Conservation (phyloP, 2,329 filamentous ascomycete genomes). For the Bimuria novae-zelandiae region DNA sequence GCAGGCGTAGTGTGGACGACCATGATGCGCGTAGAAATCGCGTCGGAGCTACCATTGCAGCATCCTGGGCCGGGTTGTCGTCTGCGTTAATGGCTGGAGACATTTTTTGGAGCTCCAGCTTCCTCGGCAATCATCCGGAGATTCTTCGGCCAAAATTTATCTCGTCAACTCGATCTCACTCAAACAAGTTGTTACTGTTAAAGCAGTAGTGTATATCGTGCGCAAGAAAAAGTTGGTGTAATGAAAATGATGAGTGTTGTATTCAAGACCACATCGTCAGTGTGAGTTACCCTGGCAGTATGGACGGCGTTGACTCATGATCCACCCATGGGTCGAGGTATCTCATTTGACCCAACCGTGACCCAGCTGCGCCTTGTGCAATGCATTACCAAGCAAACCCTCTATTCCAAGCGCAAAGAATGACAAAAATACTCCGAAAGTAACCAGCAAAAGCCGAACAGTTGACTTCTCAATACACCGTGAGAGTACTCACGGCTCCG, state of each 20-base stretch:
- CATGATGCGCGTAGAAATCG: constrained; percentile 47
- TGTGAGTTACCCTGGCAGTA: no score
- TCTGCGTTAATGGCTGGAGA: constrained; percentile 9
- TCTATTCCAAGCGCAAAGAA: neutral
- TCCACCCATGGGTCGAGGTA: no score
- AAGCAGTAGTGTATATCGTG: no score
- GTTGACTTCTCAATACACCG: constrained; percentile 68
- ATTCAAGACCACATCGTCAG: no score
- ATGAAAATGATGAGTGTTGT: no score
- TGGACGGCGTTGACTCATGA: no score
- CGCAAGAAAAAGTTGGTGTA: no score
- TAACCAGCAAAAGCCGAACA: neutral
- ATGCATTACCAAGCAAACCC: neutral
- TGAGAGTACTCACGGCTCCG: constrained; percentile 84
- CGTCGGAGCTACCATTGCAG: constrained; percentile 46
- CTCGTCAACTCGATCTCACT: no score
- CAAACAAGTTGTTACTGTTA: no score
- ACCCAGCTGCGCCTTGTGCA: neutral
- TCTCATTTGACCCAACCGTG: no score
- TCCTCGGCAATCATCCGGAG: constrained; percentile 6
- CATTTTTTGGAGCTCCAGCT: constrained; percentile 10
- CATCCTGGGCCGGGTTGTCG: constrained; percentile 33
- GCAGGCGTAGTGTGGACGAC: constrained; percentile 54
- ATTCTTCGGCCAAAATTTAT: constrained; percentile 3
- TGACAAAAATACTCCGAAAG: neutral